Evolutionary conservation across 768 basidiomycete species (phyloP).

Genomic region (Boletus subcaerulescens): DNA sequence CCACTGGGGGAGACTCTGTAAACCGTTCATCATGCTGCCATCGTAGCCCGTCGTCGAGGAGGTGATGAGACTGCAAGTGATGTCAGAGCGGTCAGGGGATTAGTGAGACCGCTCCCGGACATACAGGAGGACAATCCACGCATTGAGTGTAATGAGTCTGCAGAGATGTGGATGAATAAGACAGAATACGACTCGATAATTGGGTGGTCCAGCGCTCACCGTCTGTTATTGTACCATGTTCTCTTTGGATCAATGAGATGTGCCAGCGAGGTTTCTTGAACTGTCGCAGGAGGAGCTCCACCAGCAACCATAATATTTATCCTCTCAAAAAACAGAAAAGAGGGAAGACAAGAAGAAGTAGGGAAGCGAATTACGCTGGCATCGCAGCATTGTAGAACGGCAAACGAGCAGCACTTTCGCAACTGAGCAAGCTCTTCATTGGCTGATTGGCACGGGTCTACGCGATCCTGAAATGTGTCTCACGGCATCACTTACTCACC

Average conservation of each 20-base stretch:
- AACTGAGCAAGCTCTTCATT: too few species aligned
- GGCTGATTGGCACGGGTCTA: too few species aligned
- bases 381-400: too few species aligned
- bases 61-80: conserved; percentile 55
- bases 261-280: conserved; percentile 36
- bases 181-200: not conserved
- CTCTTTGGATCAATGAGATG: conserved; percentile 62
- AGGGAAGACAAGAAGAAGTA: too few species aligned
- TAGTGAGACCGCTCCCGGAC: conserved; percentile 14
- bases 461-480: too few species aligned
- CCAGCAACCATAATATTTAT: conserved; percentile 49
- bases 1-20: conserved; percentile 70
- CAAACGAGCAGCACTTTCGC: too few species aligned
- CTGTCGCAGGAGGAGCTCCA: conserved; percentile 25
- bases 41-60: conserved; percentile 77
- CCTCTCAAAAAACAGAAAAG: conserved; percentile 8
- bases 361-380: too few species aligned
- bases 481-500: too few species aligned
- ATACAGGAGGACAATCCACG: conserved; percentile 67
- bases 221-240: conserved; percentile 76
- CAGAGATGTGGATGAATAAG: not conserved
- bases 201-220: conserved; percentile 38
- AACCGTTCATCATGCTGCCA: conserved; percentile 77
- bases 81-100: not conserved
- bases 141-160: conserved; percentile 61